Base-by-base conservation (phyloP, 108 stramenopile genomes). In the Nannochloropsis gaditana region DNA sequence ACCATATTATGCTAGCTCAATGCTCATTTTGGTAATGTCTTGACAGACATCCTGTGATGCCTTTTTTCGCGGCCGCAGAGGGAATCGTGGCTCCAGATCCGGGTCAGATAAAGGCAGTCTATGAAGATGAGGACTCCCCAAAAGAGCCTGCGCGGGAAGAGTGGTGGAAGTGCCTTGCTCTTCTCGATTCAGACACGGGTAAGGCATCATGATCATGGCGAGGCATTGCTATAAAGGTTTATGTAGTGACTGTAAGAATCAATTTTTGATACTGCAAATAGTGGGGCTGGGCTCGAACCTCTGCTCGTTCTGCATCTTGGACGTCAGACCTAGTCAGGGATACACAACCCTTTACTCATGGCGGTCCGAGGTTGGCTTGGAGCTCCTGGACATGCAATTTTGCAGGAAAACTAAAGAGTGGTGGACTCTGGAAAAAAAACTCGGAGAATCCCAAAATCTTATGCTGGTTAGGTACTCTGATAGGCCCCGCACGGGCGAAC, bases 331-430 rank as follows among this genome's bases (percentile, higher is more conserved):
- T n/a, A 73, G 59, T 8, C 59, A 73, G n/a, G 59, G 59, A n/a
- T 73, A 73, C 59, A n/a, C 59, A n/a, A n/a, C n/a, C 59, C 59
- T 73, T n/a, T n/a, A 73, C 3, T n/a, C 59, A n/a, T 73, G 59
- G 59, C 59, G 59, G 59, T 73, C 59, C 59, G 59, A 73, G 59
- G 5, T n/a, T 15, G 8, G n/a, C 3, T 73, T 8, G 59, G 59
- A 73, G 59, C 59, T 73, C 59, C 59, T 73, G 59, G 59, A 73
- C 19, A 73, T 73, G 59, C 59, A 73, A 15, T 73, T 15, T 73
- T 73, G 59, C 59, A 73, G n/a, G 4, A 73, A 73, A 73, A 73
- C 59, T 4, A 6, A n/a, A 73, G 59, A 73, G 6, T 73, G 6
- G 19, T 73, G 59, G 59, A 73, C 59, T 73, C 59, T 73, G 59